Evolutionary conservation across 2,329 filamentous ascomycete species (phyloP), one percentile per base, ranked within the genome.

Genomic region (Ophiostoma ulmi): DNA sequence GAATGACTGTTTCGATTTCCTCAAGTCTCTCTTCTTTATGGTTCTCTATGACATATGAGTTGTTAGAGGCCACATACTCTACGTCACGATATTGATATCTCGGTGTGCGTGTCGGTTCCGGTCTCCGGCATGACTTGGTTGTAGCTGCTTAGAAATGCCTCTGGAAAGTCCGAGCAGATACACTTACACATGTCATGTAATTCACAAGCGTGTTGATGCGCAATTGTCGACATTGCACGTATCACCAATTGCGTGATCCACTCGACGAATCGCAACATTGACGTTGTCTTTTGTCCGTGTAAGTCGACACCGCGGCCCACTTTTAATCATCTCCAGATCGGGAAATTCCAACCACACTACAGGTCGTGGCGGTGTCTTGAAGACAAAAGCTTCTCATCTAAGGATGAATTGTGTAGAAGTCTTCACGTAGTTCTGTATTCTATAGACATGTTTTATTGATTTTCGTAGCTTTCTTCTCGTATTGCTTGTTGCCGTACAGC

Each of bases 231-330:
- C 61, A 64, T 64, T 20, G 61, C 61, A 36, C 61, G 11, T 26
- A 58, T 64, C 22, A n/a, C 5, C 61, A n/a, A 64, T 64, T 64
- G 61, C 61, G 61, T 64, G 61, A 64, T 64, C 61, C 61, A 64
- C 61, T 36, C 22, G 38, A 17, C 36, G 17, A 41, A 66, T 66
- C 36, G 38, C 64, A 66, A 41, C 36, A 39, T 66, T 66, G 64
- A 13, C 52, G 52, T 26, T 58, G 52, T 58, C 52, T 26, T 26
- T 58, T 31, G 52, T 31, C 38, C 64, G 64, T 66, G 64, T 66
- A 66, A 66, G 64, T 66, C 64, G 36, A 38, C 63, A 65, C 52
- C n/a, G 8, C 17, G 64, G 2, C 10, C 64, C 64, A 39, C 36
- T 44, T 66, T 66, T 41, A 14, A 13, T 22, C 4, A 26, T 44